A percentile compares a stretch with the other conserved stretches of the same genome.
These are phyloP conservation scores for Cryptococcus amylolentus DNA, from an alignment of 1,284 basidiomycete species.

Conservation along the genomic window DNA sequence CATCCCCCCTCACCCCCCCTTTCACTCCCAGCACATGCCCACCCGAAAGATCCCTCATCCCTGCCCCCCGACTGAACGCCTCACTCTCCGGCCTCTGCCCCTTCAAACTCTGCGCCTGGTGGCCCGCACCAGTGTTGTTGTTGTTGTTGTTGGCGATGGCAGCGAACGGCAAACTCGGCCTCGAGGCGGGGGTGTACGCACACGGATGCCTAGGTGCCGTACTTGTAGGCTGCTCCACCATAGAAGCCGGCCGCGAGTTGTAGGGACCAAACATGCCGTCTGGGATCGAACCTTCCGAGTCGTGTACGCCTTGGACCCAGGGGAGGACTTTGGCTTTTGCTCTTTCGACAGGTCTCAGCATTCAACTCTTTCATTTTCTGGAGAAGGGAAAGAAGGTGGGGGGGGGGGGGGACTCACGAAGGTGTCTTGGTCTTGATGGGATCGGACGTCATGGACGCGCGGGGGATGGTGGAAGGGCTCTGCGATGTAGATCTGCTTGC, in stretches of 20 bases:
- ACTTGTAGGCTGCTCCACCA: constrained; percentile 11
- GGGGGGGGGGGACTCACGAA: constrained; percentile 2
- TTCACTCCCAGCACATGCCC: background rate
- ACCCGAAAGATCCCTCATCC: constrained; percentile 1
- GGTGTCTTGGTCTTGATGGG: background rate
- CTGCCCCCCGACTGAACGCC: constrained; percentile 30
- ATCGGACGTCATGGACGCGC: no score
- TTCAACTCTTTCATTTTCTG: background rate
- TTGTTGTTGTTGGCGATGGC: constrained; percentile 11
- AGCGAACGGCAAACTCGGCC: constrained; percentile 24
- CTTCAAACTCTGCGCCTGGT: background rate
- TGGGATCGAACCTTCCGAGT: constrained; percentile 18
- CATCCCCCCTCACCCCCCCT: background rate
- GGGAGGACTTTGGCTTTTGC: constrained; percentile 26
- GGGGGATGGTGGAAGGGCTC: no score
- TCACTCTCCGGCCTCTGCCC: constrained; percentile 22
- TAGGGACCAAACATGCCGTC: constrained; percentile 46
- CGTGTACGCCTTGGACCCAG: constrained; percentile 30
- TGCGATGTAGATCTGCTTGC: background rate
- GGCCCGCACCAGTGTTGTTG: background rate
- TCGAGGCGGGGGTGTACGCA: constrained; percentile 28
- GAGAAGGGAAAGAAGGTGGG: no score
- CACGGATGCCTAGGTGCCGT: constrained; percentile 28
- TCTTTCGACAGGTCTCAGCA: background rate
- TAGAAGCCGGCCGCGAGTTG: constrained; percentile 27